Evolutionary conservation across 2,329 filamentous ascomycete genomes (phyloP).

Genomic region (Pseudocercospora musae): DNA sequence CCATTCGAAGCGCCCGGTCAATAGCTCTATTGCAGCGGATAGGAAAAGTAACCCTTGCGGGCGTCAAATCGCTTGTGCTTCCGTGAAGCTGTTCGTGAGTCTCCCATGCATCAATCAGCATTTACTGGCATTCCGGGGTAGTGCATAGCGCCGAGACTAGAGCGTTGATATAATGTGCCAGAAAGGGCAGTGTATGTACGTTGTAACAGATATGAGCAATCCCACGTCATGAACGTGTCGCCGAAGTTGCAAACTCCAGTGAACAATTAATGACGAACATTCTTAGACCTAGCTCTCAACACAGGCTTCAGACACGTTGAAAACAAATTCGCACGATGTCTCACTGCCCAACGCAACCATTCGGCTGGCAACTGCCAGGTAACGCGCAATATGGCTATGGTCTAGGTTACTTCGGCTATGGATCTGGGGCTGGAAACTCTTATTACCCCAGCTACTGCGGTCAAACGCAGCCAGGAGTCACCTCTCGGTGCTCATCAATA

Average conservation of each 20-base stretch:
- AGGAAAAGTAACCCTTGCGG: not conserved
- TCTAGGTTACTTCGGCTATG: no score
- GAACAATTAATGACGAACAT: no score
- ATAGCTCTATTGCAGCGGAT: not conserved
- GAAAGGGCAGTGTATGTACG: not conserved
- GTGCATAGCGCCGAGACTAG: constrained; percentile 1
- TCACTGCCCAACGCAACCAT: not conserved
- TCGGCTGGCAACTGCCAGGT: not conserved
- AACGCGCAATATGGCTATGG: no score
- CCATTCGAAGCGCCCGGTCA: constrained; percentile 57
- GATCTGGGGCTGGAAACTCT: not conserved
- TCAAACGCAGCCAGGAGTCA: not conserved
- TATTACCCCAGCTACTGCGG: not conserved
- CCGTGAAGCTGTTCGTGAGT: not conserved
- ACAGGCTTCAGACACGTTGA: not conserved
- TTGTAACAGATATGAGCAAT: constrained; percentile 2
- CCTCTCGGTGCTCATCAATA: not conserved
- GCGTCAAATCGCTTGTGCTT: not conserved
- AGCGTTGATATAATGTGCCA: not conserved
- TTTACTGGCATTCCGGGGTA: not conserved
- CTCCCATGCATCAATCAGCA: not conserved
- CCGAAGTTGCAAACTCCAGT: no score
- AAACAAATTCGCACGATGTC: not conserved
- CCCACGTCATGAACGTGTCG: not conserved
- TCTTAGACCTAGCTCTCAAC: no score